Conservation (phyloP, 2,329 filamentous ascomycete genomes). For the Delphinella strobiligena region DNA sequence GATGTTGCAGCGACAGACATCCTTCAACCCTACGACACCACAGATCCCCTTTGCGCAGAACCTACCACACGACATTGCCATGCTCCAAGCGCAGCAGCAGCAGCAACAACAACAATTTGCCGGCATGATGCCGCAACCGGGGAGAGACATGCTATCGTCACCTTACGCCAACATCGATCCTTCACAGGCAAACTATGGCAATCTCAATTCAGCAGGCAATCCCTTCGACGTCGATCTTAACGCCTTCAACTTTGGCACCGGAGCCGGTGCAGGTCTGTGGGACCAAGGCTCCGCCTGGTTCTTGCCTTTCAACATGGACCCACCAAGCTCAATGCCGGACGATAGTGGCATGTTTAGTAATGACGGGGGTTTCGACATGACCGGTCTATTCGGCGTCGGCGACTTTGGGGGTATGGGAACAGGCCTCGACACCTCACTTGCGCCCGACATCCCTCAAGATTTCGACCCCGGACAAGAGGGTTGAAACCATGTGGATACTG, state of each 20-base stretch:
- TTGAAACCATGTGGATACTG: too few relatives aligned
- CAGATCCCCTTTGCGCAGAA: neutral
- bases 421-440: too few relatives aligned
- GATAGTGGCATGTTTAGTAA: constrained; percentile 15
- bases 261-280: constrained; percentile 17
- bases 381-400: constrained; percentile 11
- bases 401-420: constrained; percentile 15
- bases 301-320: constrained; percentile 84
- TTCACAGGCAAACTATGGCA: neutral
- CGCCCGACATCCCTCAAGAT: neutral
- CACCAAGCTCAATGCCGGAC: constrained; percentile 39
- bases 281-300: constrained; percentile 64
- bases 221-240: constrained; percentile 15
- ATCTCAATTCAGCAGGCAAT: constrained; percentile 5
- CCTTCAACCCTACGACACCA: neutral
- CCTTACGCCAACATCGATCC: constrained; percentile 8
- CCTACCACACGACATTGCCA: constrained; percentile 8
- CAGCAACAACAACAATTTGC: constrained; percentile 6
- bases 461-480: too few relatives aligned
- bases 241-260: constrained; percentile 11
- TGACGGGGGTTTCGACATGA: constrained; percentile 19
- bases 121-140: constrained; percentile 6
- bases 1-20: constrained; percentile 12
- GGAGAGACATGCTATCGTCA: too few relatives aligned
- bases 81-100: constrained; percentile 10